Conservation (phyloP, 2,329 filamentous ascomycete genomes). For the Colletotrichum paranaense region DNA sequence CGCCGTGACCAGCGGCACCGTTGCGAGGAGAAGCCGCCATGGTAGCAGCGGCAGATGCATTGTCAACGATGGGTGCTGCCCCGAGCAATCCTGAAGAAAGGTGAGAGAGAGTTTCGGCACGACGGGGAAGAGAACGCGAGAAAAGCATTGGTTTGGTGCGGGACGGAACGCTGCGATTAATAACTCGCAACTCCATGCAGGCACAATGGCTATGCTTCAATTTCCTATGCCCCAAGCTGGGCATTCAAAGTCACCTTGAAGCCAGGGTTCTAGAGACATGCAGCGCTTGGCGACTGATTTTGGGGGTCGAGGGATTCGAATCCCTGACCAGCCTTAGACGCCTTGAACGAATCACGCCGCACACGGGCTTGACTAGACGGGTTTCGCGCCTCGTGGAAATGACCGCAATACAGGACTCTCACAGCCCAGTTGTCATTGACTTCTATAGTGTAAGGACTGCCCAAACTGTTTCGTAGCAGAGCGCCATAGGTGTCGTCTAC, state of each 20-base stretch:
- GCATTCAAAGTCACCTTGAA: not conserved
- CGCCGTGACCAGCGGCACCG: not conserved
- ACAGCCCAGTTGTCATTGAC: not conserved
- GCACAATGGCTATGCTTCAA: too few relatives aligned
- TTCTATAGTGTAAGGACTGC: too few relatives aligned
- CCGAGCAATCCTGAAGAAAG: too few relatives aligned
- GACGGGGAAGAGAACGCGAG: not conserved
- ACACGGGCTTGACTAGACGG: not conserved
- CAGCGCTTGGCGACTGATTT: not conserved
- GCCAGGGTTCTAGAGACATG: not conserved
- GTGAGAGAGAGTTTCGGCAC: too few relatives aligned
- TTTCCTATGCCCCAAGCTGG: too few relatives aligned
- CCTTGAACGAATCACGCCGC: not conserved
- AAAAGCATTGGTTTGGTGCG: not conserved
- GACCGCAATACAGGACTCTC: not conserved
- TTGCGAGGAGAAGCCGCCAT: not conserved
- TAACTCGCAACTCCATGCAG: not conserved
- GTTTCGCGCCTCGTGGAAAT: not conserved
- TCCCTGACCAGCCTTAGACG: not conserved
- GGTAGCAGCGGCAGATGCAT: not conserved
- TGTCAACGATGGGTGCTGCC: too few relatives aligned
- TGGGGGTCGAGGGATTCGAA: constrained; percentile 6
- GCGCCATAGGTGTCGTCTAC: not conserved
- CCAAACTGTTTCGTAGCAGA: too few relatives aligned
- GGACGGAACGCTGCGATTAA: not conserved